phyloP scores from a whole-genome alignment of 176 grass and related monocot genomes.

The Themeda triandra region DNA sequence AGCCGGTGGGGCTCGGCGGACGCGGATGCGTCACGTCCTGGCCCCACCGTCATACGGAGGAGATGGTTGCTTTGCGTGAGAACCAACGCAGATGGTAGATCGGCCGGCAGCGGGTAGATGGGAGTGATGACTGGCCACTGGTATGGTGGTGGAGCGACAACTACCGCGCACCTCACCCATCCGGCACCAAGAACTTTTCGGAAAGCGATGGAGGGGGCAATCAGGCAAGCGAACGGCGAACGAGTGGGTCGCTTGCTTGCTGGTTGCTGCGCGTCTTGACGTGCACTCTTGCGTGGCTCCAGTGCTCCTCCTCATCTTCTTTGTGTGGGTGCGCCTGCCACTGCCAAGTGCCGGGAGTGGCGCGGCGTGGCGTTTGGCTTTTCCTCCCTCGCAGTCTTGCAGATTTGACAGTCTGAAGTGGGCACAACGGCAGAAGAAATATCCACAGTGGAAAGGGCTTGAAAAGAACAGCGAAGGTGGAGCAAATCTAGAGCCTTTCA shows the following conservation, averaged over 20 bases:
- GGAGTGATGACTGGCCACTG: neutral
- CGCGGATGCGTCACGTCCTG: neutral
- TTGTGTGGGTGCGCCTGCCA: neutral
- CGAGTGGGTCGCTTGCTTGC: neutral
- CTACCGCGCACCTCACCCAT: neutral
- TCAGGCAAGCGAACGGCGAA: neutral
- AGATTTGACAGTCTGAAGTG: too few species aligned
- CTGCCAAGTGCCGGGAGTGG: neutral
- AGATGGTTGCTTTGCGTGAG: neutral
- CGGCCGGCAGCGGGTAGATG: neutral
- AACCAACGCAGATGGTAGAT: neutral
- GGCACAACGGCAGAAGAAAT: too few species aligned
- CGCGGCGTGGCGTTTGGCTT: neutral
- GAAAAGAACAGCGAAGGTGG: neutral
- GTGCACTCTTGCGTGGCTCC: neutral
- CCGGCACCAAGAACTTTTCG: slow-evolving; percentile 10
- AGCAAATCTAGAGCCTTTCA: too few species aligned
- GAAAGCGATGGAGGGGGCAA: neutral
- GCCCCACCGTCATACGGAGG: neutral
- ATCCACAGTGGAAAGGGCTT: too few species aligned
- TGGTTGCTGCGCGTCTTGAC: neutral
- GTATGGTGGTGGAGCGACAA: neutral
- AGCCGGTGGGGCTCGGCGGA: neutral
- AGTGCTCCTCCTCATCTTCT: neutral
- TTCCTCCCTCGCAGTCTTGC: too few species aligned